Evolutionary conservation across 1,284 basidiomycete genomes (phyloP), one percentile per base, ranked within the genome.

Genomic region (Cutaneotrichosporon cutaneum): DNA sequence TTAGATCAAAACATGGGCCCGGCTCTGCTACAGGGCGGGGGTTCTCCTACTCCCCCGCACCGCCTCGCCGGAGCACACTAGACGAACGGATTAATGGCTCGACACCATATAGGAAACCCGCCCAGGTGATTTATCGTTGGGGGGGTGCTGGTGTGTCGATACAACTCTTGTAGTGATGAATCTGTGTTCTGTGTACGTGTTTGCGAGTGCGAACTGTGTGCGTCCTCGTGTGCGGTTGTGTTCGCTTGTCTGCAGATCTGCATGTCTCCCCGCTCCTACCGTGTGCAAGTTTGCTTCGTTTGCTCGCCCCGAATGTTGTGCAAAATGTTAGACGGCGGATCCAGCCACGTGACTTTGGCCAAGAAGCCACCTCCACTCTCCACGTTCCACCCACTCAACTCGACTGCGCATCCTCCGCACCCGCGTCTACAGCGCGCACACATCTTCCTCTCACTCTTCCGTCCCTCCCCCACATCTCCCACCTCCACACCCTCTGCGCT

Each of bases 1-100:
- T 66, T 52, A 53, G 59, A 68, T 71, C 70, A 72, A 73, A 72
- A 72, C 39, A 72, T 74, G 74, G 70, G 68, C 68, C 58, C 61
- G 59, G 62, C 62, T 67, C 72, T 75, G 72, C 70, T 70, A 69
- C 65, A 39, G 61, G 52, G 51, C 42, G 50, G 26, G 65, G 45
- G 42, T 36, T 51, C 48, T 27, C 48, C 32, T 18, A 51, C 48
- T 51, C 48, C 26, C 48, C 48, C 48, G 48, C 48, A 51, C 48
- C 48, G 48, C 48, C 48, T 51, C 48, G 59, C 57, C 50, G 61
- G 65, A 54, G 64, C 67, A 69, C 71, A 75, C 75, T 76, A 77
- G 74, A 77, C 75, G 75, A 54, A 76, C 74, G 75, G 75, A 77
- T 75, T 77, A 77, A 71, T 75, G 75, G 66, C 75, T 77, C 75